These are phyloP conservation scores for Trichoderma sp. DNA, from an alignment of 2,329 filamentous ascomycete species.

Conservation along the genomic window DNA sequence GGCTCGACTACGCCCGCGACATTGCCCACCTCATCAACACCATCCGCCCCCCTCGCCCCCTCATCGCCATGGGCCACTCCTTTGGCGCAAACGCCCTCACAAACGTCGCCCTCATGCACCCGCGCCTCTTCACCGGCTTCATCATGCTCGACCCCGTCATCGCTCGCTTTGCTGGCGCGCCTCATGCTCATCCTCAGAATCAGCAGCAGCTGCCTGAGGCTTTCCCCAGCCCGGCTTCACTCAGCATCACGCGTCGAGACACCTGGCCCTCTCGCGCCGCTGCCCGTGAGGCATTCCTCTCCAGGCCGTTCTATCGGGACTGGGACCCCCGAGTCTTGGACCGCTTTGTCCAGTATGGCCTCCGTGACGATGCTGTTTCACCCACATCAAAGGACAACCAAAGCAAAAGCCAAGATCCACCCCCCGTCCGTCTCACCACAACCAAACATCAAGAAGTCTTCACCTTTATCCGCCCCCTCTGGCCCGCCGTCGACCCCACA, in stretches of 20 bases:
- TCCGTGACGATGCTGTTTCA: conserved; percentile 61
- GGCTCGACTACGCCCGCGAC: conserved; percentile 84
- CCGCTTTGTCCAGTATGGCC: conserved; percentile 60
- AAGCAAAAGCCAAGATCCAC: conserved; percentile 31
- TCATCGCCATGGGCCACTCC: conserved; percentile 85
- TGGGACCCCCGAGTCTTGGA: conserved; percentile 85
- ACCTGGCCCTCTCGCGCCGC: conserved; percentile 75
- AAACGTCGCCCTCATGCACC: conserved; percentile 74
- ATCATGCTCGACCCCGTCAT: conserved; percentile 87
- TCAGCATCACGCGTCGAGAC: conserved; percentile 74
- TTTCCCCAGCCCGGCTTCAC: conserved; percentile 49
- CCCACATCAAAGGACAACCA: background rate
- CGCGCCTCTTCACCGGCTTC: conserved; percentile 73
- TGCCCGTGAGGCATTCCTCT: conserved; percentile 67
- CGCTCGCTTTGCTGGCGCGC: conserved; percentile 44
- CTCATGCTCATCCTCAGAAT: conserved; percentile 30
- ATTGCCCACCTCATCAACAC: conserved; percentile 82
- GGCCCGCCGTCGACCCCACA: conserved; percentile 44
- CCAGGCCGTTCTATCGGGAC: conserved; percentile 68
- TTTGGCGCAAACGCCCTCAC: conserved; percentile 78
- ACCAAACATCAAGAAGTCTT: conserved; percentile 81
- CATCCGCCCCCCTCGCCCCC: conserved; percentile 76
- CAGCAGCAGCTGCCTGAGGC: conserved; percentile 25
- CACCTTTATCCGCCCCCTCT: conserved; percentile 69
- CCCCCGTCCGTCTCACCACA: conserved; percentile 71